phyloP scores from a whole-genome alignment of 139 green algal genomes.

The Mesostigma viride region DNA sequence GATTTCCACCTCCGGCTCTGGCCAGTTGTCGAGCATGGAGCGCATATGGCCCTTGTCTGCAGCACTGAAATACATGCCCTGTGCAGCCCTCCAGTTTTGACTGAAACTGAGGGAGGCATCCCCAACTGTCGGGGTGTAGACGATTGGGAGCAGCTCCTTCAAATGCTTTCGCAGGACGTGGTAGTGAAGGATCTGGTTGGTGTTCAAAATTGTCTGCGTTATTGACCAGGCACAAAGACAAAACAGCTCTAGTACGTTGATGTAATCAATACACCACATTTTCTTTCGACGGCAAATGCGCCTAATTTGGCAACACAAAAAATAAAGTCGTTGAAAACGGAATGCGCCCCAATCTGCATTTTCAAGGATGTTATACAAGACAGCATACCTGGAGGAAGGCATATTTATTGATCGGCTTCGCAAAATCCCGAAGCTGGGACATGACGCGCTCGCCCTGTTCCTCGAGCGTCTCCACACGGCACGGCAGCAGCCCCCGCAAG shows the following conservation, averaged over 20 bases:
- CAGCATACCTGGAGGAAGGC: too few species aligned
- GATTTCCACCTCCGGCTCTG: constrained; percentile 43
- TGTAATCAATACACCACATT: too few species aligned
- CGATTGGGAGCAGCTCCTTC: background rate
- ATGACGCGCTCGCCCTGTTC: background rate
- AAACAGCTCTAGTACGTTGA: too few species aligned
- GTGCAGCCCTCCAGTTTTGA: constrained; percentile 4
- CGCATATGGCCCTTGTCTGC: too few species aligned
- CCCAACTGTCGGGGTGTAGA: constrained; percentile 60
- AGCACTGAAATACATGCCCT: background rate
- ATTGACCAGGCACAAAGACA: too few species aligned
- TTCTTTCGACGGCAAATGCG: too few species aligned
- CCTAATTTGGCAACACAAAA: too few species aligned
- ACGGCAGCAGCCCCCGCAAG: background rate
- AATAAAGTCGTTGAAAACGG: too few species aligned
- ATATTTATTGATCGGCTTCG: background rate
- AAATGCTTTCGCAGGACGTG: background rate
- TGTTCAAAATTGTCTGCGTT: too few species aligned
- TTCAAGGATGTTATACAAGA: too few species aligned
- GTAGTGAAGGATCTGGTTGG: background rate
- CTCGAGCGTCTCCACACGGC: background rate
- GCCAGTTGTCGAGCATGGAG: constrained; percentile 59
- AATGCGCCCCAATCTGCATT: too few species aligned
- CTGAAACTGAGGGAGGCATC: constrained; percentile 47
- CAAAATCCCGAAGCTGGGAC: background rate